phyloP scores from a whole-genome alignment of 2,329 filamentous ascomycete genomes.

The Coniella lustricola region DNA sequence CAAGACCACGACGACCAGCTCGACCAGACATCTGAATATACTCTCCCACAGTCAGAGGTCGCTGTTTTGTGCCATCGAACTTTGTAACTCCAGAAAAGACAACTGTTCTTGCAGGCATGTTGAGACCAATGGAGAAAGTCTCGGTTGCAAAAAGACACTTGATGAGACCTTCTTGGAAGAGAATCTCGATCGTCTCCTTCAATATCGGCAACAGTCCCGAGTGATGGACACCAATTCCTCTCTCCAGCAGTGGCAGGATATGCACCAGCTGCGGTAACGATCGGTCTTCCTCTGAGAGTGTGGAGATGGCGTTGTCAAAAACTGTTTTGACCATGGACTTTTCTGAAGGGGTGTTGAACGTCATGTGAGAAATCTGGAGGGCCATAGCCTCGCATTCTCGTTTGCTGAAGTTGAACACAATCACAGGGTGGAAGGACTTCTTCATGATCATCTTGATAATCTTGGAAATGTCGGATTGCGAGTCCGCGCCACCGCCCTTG shows the following conservation, averaged over 20 bases:
- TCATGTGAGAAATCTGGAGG: conserved; percentile 74
- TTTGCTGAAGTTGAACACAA: conserved; percentile 99
- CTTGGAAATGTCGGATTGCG: conserved; percentile 81
- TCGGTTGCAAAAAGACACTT: conserved; percentile 98
- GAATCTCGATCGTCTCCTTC: conserved; percentile 97
- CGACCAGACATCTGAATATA: conserved; percentile 99
- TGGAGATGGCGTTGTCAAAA: conserved; percentile 87
- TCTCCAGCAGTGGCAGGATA: conserved; percentile 78
- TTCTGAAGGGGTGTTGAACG: conserved; percentile 95
- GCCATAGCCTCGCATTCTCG: conserved; percentile 90
- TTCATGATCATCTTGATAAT: conserved; percentile 99
- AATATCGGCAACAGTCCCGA: conserved; percentile 90
- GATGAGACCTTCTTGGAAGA: conserved; percentile 96
- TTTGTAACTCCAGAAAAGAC: conserved; percentile 98
- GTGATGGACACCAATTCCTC: conserved; percentile 95
- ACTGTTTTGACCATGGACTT: conserved; percentile 92
- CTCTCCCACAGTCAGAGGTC: conserved; percentile 88
- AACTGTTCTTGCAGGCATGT: conserved; percentile 98
- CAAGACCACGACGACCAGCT: conserved; percentile 91
- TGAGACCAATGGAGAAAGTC: conserved; percentile 96
- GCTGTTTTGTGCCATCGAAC: conserved; percentile 74
- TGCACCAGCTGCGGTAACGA: conserved; percentile 84
- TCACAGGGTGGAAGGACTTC: conserved; percentile 95
- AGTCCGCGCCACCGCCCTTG: conserved; percentile 72
- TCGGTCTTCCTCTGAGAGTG: conserved; percentile 85